Conservation (phyloP, 2,329 filamentous ascomycete species). For the Neopestalotiopsis rosae region DNA sequence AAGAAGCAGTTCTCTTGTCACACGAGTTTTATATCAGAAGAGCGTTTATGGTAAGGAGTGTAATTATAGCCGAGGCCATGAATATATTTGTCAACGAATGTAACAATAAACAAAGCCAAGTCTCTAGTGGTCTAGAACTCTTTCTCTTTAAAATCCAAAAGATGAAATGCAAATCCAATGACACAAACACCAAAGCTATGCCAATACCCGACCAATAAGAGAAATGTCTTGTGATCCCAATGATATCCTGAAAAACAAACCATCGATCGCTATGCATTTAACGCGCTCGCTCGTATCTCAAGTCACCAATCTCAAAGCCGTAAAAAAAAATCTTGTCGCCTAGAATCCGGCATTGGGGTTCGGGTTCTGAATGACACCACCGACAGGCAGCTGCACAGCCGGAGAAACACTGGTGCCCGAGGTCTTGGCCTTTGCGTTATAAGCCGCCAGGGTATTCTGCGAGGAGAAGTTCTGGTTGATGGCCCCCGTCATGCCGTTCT, state of each 20-base stretch:
- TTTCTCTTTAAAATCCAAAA: neutral
- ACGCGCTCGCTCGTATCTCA: neutral
- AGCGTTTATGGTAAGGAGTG: neutral
- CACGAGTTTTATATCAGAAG: neutral
- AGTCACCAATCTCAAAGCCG: neutral
- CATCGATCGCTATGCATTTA: conserved; percentile 6
- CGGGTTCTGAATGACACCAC: conserved; percentile 23
- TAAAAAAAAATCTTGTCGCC: neutral
- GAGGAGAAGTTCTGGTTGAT: conserved; percentile 35
- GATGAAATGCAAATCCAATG: neutral
- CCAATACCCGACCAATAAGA: neutral
- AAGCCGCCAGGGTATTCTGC: conserved; percentile 41
- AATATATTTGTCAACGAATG: neutral
- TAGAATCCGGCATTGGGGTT: conserved; percentile 14
- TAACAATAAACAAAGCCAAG: neutral
- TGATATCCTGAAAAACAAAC: neutral
- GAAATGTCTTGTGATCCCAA: neutral
- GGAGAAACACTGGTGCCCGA: conserved; percentile 39
- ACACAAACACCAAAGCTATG: neutral
- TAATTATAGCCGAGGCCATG: neutral
- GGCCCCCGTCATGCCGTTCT: conserved; percentile 21
- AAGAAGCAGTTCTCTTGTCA: too few relatives aligned
- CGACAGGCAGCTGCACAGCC: conserved; percentile 37
- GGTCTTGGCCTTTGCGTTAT: conserved; percentile 42
- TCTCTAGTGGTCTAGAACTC: neutral